phyloP scores from a whole-genome alignment of 169 alveolate species.

The Eimeria acervulina region DNA sequence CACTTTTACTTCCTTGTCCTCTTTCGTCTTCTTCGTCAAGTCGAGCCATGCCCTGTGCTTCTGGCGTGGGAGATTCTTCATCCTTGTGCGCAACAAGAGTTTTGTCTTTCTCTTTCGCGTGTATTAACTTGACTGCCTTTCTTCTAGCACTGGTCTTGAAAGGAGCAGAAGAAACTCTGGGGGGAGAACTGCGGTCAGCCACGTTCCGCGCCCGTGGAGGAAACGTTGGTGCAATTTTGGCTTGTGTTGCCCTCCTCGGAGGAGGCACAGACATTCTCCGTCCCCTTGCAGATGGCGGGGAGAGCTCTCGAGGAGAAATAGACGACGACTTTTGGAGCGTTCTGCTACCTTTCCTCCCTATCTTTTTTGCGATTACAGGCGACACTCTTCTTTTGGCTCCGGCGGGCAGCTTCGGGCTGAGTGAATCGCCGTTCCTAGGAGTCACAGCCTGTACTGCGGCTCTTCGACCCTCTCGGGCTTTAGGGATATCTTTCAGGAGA shows the following conservation, averaged over 20 bases:
- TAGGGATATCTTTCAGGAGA: constrained; percentile 30
- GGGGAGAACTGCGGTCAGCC: not conserved
- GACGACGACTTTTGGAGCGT: not conserved
- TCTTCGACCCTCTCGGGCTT: constrained; percentile 17
- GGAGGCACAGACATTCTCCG: constrained; percentile 71
- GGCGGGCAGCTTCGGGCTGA: constrained; percentile 20
- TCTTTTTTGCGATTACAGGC: not conserved
- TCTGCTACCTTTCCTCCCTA: constrained; percentile 11
- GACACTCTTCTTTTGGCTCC: not conserved
- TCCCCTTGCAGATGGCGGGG: constrained; percentile 40
- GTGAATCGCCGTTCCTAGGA: not conserved
- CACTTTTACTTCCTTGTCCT: not conserved
- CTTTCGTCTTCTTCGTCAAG: not conserved
- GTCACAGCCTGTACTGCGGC: constrained; percentile 30
- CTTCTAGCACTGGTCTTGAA: constrained; percentile 7
- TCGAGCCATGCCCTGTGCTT: not conserved
- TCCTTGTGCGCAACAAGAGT: not conserved
- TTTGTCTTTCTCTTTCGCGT: constrained; percentile 11
- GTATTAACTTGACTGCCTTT: not conserved
- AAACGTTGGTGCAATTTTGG: constrained; percentile 22
- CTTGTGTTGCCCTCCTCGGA: constrained; percentile 44
- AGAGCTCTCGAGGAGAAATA: constrained; percentile 42
- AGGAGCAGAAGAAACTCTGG: not conserved
- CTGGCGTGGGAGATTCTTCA: not conserved
- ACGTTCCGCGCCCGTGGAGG: constrained; percentile 42